Conservation (phyloP, 2,329 filamentous ascomycete genomes). For the Lachnum nothofagi region DNA sequence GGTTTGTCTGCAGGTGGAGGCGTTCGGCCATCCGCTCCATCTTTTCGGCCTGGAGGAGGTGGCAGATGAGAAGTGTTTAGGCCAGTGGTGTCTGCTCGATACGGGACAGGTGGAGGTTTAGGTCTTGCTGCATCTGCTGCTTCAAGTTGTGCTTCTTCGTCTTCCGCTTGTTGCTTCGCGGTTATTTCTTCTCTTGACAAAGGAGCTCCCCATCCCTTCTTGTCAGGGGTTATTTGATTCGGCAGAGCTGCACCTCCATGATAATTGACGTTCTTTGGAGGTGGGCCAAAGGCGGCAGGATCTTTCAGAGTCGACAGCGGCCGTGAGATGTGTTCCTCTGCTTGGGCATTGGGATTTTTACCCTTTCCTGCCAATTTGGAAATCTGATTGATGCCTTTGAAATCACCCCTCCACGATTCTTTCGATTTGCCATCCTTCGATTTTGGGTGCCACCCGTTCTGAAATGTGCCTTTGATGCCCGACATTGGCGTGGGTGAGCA, state of each 20-base stretch:
- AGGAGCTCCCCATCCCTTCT: slow-evolving; percentile 40
- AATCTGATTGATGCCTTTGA: slow-evolving; percentile 34
- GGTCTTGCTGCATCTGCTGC: slow-evolving; percentile 27
- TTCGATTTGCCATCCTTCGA: slow-evolving; percentile 44
- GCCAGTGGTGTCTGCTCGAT: slow-evolving; percentile 56
- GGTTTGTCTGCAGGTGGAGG: slow-evolving; percentile 23
- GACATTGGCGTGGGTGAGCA: slow-evolving; percentile 4
- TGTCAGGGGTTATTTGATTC: slow-evolving; percentile 29
- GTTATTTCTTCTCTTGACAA: slow-evolving; percentile 36
- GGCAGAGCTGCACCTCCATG: slow-evolving; percentile 29
- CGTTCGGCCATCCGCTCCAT: slow-evolving; percentile 28
- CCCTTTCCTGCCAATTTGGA: slow-evolving; percentile 35
- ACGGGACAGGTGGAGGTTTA: slow-evolving; percentile 51
- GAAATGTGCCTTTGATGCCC: slow-evolving; percentile 41
- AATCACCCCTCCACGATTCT: slow-evolving; percentile 47
- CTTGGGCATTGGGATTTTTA: slow-evolving; percentile 25
- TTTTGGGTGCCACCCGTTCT: slow-evolving; percentile 51
- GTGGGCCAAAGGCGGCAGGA: slow-evolving; percentile 59
- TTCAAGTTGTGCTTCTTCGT: slow-evolving; percentile 25
- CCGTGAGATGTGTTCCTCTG: slow-evolving; percentile 30
- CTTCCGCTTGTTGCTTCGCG: slow-evolving; percentile 31
- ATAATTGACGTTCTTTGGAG: slow-evolving; percentile 49
- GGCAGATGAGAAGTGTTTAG: slow-evolving; percentile 54
- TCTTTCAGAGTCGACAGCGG: slow-evolving; percentile 60
- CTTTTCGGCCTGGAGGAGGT: slow-evolving; percentile 49